phyloP scores from a whole-genome alignment of 768 basidiomycete species.

The Psilocybe azurescens region DNA sequence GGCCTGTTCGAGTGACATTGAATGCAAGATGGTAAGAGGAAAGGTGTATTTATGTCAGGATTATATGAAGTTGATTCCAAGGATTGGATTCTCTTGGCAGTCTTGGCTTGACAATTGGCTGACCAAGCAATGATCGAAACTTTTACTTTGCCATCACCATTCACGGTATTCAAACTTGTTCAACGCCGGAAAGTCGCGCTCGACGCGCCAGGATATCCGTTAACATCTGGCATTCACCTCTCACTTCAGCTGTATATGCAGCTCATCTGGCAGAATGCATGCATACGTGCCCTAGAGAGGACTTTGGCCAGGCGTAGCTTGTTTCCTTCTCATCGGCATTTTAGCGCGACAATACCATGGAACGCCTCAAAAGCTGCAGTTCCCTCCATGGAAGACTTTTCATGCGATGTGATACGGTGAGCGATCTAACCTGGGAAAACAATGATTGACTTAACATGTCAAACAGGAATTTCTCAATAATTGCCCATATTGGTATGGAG shows the following conservation, averaged over 20 bases:
- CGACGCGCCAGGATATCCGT: slow-evolving; percentile 16
- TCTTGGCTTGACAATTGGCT: slow-evolving; percentile 13
- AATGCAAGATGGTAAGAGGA: slow-evolving; percentile 1
- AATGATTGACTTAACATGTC: slow-evolving; percentile 7
- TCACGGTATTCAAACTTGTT: background rate
- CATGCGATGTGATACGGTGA: slow-evolving; percentile 73
- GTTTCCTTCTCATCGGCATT: slow-evolving; percentile 11
- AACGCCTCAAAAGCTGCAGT: slow-evolving; percentile 29
- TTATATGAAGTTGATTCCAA: background rate
- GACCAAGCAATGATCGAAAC: slow-evolving; percentile 25
- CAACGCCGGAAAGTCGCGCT: background rate
- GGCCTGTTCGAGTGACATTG: slow-evolving; percentile 70
- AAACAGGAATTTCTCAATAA: slow-evolving; percentile 89
- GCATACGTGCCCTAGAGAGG: slow-evolving; percentile 28
- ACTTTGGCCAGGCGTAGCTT: slow-evolving; percentile 17
- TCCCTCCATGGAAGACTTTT: slow-evolving; percentile 65
- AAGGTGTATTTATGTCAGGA: background rate
- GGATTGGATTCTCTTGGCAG: background rate
- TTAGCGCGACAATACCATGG: slow-evolving; percentile 29
- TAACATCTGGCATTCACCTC: background rate
- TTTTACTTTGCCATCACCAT: background rate
- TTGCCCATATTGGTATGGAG: slow-evolving; percentile 86
- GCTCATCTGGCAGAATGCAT: slow-evolving; percentile 32
- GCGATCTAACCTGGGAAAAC: background rate
- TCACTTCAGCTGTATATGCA: slow-evolving; percentile 25